Conservation (phyloP, 2,329 filamentous ascomycete genomes). For the Neonectria punicea region DNA sequence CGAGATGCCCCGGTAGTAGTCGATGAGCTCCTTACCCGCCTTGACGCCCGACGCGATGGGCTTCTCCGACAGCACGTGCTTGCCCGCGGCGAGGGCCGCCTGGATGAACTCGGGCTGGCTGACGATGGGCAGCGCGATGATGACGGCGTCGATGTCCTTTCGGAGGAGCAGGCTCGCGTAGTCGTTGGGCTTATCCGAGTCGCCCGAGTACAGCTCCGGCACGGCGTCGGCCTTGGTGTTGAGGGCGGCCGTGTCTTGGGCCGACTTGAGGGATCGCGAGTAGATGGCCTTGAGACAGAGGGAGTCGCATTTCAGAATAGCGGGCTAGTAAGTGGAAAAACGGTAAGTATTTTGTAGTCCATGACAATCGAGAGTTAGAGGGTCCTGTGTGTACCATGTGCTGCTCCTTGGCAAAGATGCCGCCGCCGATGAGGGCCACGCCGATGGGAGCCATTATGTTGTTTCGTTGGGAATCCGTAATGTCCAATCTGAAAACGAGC, state of each 20-base stretch:
- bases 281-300: conserved; percentile 73
- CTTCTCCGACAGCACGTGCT: conserved; percentile 78
- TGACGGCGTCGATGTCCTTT: conserved; percentile 64
- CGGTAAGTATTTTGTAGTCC: neutral
- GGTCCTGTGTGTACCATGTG: conserved; percentile 58
- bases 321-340: conserved; percentile 55
- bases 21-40: conserved; percentile 53
- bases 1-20: conserved; percentile 44
- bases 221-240: conserved; percentile 43
- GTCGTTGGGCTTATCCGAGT: conserved; percentile 56
- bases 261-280: conserved; percentile 69
- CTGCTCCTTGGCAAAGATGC: conserved; percentile 69
- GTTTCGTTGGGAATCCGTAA: neutral
- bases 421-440: conserved; percentile 71
- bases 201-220: conserved; percentile 67
- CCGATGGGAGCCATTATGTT: conserved; percentile 53
- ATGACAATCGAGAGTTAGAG: neutral
- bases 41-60: conserved; percentile 71
- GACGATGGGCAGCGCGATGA: conserved; percentile 71
- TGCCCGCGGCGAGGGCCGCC: conserved; percentile 69
- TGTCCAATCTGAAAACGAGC: neutral
- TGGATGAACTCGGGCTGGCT: conserved; percentile 68
- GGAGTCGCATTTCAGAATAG: conserved; percentile 62
- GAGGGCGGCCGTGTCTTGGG: conserved; percentile 56
- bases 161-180: conserved; percentile 64